phyloP scores from a whole-genome alignment of 371 early-diverging fungal genomes.

The Mortierella sp. region DNA sequence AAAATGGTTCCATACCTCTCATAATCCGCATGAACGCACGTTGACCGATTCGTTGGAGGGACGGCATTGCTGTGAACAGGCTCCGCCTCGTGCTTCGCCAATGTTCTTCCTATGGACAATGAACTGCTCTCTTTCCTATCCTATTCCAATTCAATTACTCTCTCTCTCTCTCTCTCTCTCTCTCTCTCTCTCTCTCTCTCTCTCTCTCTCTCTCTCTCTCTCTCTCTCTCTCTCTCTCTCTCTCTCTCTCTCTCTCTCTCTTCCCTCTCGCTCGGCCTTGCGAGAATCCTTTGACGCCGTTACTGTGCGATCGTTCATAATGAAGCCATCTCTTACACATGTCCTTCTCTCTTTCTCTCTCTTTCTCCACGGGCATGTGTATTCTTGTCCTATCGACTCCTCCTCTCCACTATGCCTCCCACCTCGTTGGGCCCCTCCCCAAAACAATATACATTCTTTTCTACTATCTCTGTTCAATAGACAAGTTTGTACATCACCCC shows the following conservation, averaged over 20 bases:
- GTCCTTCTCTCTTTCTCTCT: neutral
- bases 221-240: slow-evolving; percentile 6
- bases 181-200: neutral
- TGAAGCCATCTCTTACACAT: too few relatives aligned
- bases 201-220: neutral
- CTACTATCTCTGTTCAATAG: slow-evolving; percentile 20
- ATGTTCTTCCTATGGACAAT: too few relatives aligned
- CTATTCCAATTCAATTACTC: neutral
- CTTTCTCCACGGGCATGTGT: neutral
- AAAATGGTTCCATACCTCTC: too few relatives aligned
- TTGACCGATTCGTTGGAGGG: too few relatives aligned
- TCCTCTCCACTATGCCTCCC: too few relatives aligned
- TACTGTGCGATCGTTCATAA: too few relatives aligned
- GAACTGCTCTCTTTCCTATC: neutral
- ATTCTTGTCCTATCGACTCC: too few relatives aligned
- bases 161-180: neutral
- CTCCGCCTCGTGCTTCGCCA: too few relatives aligned
- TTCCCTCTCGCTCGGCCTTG: neutral
- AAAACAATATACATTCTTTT: neutral
- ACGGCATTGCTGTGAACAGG: too few relatives aligned
- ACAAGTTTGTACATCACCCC: slow-evolving; percentile 55
- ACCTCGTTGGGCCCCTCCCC: neutral
- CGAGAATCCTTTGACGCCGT: too few relatives aligned
- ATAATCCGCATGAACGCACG: too few relatives aligned
- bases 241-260: neutral